phyloP scores from a whole-genome alignment of 2,329 filamentous ascomycete genomes.

The Fusarium subglutinans region DNA sequence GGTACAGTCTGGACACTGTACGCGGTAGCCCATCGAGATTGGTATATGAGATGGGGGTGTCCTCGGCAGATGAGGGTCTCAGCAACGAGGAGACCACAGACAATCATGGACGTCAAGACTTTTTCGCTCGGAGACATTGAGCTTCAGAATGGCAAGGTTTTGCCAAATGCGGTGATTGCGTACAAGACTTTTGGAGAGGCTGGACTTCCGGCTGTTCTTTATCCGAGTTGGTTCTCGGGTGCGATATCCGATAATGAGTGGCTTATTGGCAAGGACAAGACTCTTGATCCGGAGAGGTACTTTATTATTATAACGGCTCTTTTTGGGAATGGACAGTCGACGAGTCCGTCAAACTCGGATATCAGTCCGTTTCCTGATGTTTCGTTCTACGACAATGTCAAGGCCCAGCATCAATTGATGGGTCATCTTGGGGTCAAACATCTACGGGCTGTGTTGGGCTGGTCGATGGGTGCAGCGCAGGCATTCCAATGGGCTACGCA shows the following conservation, averaged over 20 bases:
- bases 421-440: conserved; percentile 53
- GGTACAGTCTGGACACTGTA: not conserved
- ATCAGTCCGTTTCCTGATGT: conserved; percentile 54
- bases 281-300: conserved; percentile 66
- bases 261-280: conserved; percentile 73
- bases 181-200: conserved; percentile 79
- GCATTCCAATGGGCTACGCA: conserved; percentile 62
- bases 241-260: conserved; percentile 77
- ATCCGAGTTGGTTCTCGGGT: conserved; percentile 76
- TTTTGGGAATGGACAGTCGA: conserved; percentile 63
- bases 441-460: conserved; percentile 60
- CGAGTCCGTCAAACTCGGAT: conserved; percentile 60
- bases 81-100: not conserved
- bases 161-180: conserved; percentile 73
- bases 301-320: conserved; percentile 62
- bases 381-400: conserved; percentile 62
- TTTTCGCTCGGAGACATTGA: conserved; percentile 72
- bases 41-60: conserved; percentile 7
- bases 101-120: conserved; percentile 27
- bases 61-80: not conserved
- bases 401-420: conserved; percentile 56
- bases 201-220: conserved; percentile 72
- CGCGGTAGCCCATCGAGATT: not conserved
- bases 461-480: conserved; percentile 66
- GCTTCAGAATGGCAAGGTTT: conserved; percentile 69